Percentiles rank a stretch among this genome's conserved stretches.
phyloP scores from a whole-genome alignment of 2,329 filamentous ascomycete genomes.

The Aspergillus pseudoglaucus region DNA sequence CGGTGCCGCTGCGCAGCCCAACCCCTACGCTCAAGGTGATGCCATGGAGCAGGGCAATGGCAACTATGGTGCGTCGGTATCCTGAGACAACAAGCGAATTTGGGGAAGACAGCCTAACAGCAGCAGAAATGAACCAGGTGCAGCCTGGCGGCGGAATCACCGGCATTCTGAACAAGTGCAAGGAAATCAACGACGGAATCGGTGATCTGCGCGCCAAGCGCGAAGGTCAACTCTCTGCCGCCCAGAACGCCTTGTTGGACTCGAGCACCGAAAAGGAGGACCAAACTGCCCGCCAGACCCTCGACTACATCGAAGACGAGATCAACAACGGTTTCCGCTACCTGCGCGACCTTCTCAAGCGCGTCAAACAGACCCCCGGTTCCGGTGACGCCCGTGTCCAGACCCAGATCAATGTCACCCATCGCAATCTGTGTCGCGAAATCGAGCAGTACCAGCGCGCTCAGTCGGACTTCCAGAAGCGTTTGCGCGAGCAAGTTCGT shows the following conservation, averaged over 20 bases:
- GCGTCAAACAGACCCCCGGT: constrained; percentile 75
- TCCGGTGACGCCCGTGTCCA: constrained; percentile 66
- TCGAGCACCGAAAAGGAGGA: constrained; percentile 64
- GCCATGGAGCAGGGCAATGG: constrained; percentile 29
- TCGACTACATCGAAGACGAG: constrained; percentile 67
- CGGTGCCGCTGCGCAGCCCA: constrained; percentile 25
- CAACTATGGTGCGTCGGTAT: constrained; percentile 27
- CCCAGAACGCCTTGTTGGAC: constrained; percentile 67
- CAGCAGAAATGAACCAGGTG: constrained; percentile 13
- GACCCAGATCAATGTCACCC: constrained; percentile 73
- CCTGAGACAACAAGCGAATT: too few relatives aligned
- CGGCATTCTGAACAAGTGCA: constrained; percentile 76
- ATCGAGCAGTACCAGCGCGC: constrained; percentile 76
- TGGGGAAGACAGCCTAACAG: neutral
- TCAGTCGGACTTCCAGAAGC: constrained; percentile 73
- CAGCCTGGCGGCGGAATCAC: constrained; percentile 54
- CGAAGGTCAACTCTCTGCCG: constrained; percentile 43
- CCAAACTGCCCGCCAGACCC: constrained; percentile 58
- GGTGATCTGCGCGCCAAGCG: constrained; percentile 62
- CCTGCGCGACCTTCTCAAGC: constrained; percentile 71
- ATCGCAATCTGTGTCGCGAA: constrained; percentile 70
- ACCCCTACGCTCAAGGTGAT: constrained; percentile 24
- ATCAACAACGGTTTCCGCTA: constrained; percentile 78
- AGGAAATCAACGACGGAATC: constrained; percentile 71
- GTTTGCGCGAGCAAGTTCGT: constrained; percentile 74